Evolutionary conservation across 225 moss, liverwort and hornwort genomes (phyloP).

Genomic region (Lunularia cruciata): DNA sequence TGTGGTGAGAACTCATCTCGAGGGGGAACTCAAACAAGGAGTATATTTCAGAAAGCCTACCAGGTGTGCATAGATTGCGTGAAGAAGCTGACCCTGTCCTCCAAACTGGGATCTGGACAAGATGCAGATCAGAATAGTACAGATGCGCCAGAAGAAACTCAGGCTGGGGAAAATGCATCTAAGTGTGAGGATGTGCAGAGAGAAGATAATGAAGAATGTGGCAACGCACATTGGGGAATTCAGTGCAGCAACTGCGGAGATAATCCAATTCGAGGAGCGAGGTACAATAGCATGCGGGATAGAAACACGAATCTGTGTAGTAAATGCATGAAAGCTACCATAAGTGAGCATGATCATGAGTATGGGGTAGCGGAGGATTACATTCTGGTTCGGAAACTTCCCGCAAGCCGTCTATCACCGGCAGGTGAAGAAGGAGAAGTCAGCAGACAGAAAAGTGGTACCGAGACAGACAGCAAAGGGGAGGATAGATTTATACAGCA

Average conservation of each 20-base stretch:
- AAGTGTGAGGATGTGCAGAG: neutral
- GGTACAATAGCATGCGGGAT: conserved; percentile 4
- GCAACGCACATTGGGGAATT: neutral
- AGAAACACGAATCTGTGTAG: conserved; percentile 3
- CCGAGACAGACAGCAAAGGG: conserved; percentile 8
- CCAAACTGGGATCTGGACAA: too few relatives aligned
- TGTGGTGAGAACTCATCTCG: conserved; percentile 51
- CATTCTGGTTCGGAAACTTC: conserved; percentile 5
- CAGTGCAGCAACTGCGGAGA: conserved; percentile 17
- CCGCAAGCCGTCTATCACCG: conserved; percentile 1
- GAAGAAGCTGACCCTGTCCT: conserved; percentile 46
- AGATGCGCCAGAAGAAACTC: neutral
- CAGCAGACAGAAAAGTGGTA: conserved; percentile 7
- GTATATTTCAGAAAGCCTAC: conserved; percentile 25
- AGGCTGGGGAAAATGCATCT: neutral
- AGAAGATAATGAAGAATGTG: neutral
- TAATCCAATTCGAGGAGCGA: neutral
- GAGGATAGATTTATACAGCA: conserved; percentile 31
- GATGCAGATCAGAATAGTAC: neutral
- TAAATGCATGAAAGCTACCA: conserved; percentile 1
- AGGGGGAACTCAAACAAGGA: conserved; percentile 42
- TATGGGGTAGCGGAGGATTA: neutral
- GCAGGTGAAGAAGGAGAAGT: neutral
- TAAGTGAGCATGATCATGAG: neutral
- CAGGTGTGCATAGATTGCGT: conserved; percentile 54